phyloP scores from a whole-genome alignment of 1,284 basidiomycete species.

The Schizophyllum commune region DNA sequence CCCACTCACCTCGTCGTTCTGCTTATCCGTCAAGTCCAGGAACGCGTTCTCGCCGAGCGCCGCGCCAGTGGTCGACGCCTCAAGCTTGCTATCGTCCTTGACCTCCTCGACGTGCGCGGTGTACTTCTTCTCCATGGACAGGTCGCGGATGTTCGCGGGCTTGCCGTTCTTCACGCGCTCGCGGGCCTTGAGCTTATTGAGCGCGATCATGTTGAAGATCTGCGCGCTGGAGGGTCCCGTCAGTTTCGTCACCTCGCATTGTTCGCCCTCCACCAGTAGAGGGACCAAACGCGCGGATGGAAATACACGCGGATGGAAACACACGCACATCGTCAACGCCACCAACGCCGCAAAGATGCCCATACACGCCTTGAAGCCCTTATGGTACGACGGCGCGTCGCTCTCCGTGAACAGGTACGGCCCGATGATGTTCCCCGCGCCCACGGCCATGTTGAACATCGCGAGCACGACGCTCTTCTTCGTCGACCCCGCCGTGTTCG shows the following conservation, averaged over 20 bases:
- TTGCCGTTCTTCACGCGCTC: slow-evolving; percentile 10
- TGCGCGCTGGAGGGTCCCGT: slow-evolving; percentile 1
- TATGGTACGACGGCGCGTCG: slow-evolving; percentile 8
- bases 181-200: slow-evolving; percentile 7
- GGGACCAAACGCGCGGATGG: neutral
- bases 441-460: slow-evolving; percentile 10
- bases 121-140: slow-evolving; percentile 11
- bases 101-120: slow-evolving; percentile 1
- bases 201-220: slow-evolving; percentile 6
- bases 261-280: neutral
- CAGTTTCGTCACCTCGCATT: neutral
- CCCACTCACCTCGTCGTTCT: slow-evolving; percentile 10
- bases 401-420: slow-evolving; percentile 10
- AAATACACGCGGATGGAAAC: neutral
- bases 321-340: slow-evolving; percentile 1
- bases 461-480: slow-evolving; percentile 11
- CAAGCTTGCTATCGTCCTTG: neutral
- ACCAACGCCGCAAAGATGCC: slow-evolving; percentile 10
- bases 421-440: slow-evolving; percentile 13
- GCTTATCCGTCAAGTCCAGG: slow-evolving; percentile 8
- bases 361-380: slow-evolving; percentile 8
- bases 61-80: neutral
- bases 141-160: slow-evolving; percentile 7
- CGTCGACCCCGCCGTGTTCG: slow-evolving; percentile 13
- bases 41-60: slow-evolving; percentile 8